phyloP scores from a whole-genome alignment of 371 early-diverging fungal species.

The Mucor racemosus region DNA sequence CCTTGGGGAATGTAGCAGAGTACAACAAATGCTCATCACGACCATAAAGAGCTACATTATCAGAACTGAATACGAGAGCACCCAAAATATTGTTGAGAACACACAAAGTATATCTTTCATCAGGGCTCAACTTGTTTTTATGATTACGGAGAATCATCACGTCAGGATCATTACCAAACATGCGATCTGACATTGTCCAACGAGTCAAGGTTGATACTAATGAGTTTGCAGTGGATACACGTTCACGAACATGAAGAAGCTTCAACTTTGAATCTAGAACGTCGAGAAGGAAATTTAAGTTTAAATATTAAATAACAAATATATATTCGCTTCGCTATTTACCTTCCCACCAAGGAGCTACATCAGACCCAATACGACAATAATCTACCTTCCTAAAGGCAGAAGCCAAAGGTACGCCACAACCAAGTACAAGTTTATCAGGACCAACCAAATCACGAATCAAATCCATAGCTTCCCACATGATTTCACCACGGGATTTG shows the following conservation, averaged over 20 bases:
- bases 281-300: too few species aligned
- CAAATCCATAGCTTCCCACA: constrained; percentile 66
- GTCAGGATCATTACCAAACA: constrained; percentile 71
- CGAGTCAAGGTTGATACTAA: constrained; percentile 58
- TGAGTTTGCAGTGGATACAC: constrained; percentile 63
- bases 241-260: constrained; percentile 62
- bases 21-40: constrained; percentile 50
- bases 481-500: constrained; percentile 62
- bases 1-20: constrained; percentile 51
- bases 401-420: constrained; percentile 62
- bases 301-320: too few species aligned
- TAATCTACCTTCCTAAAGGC: constrained; percentile 60
- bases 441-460: constrained; percentile 56
- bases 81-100: constrained; percentile 63
- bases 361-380: constrained; percentile 68
- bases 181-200: constrained; percentile 59
- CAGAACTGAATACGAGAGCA: constrained; percentile 63
- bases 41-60: constrained; percentile 49
- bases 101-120: constrained; percentile 59
- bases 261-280: constrained; percentile 49
- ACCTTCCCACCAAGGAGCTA: constrained; percentile 64
- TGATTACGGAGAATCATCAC: constrained; percentile 60
- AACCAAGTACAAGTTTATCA: constrained; percentile 58
- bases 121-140: constrained; percentile 52
- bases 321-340: background rate